Percentiles rank a stretch among this genome's conserved stretches.
These are phyloP conservation scores for Inga laurina DNA, from an alignment of 306 rosid genomes.

Conservation along the genomic window DNA sequence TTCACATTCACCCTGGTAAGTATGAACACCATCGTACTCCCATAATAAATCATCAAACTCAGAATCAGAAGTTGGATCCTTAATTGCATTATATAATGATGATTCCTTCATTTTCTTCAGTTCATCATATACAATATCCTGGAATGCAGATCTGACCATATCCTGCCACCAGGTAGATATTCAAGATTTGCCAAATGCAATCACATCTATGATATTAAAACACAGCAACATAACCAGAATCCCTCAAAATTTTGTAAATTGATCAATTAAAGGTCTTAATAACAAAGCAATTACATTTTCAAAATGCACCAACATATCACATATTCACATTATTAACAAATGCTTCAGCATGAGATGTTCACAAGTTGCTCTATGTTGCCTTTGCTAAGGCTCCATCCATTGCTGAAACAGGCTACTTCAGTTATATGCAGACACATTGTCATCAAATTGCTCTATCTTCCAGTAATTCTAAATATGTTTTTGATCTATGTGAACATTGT, in stretches of 20 bases:
- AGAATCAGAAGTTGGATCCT: constrained; percentile 23
- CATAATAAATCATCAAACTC: constrained; percentile 55
- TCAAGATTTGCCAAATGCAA: neutral
- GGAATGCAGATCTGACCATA: constrained; percentile 47
- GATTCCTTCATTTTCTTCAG: constrained; percentile 58
- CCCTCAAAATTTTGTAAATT: neutral
- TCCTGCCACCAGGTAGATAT: constrained; percentile 45
- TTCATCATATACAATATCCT: constrained; percentile 71
- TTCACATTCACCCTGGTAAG: constrained; percentile 66
- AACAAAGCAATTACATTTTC: neutral
- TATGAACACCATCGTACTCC: constrained; percentile 63
- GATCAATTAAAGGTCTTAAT: neutral
- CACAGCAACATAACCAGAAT: neutral
- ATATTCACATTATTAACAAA: neutral
- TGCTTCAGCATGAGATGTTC: neutral
- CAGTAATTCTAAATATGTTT: neutral
- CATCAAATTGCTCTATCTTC: neutral
- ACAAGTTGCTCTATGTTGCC: neutral
- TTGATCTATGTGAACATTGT: neutral
- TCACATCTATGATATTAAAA: neutral
- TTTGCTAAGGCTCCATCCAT: neutral
- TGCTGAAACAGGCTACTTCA: neutral
- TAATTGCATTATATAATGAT: constrained; percentile 21
- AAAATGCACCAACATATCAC: neutral
- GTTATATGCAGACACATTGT: neutral